These are phyloP conservation scores for Aspergillus campestris DNA, from an alignment of 495 filamentous ascomycete species.

Conservation along the genomic window DNA sequence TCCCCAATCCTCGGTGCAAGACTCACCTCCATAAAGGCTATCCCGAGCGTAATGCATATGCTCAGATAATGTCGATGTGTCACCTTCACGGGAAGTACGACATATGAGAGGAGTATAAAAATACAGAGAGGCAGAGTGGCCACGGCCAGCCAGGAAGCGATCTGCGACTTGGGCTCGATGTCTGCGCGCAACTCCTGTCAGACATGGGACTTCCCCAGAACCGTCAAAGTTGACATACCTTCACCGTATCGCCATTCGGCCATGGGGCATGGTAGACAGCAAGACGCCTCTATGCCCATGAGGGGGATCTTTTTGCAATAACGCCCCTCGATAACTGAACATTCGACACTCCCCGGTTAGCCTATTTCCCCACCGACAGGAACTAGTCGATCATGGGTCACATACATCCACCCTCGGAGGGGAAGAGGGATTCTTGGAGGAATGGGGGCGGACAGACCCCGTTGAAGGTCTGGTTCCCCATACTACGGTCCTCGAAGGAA, in stretches of 20 bases:
- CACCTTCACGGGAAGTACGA: constrained; percentile 76
- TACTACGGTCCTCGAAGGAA: constrained; percentile 11
- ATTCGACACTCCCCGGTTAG: constrained; percentile 1
- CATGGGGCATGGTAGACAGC: constrained; percentile 87
- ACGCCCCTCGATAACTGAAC: constrained; percentile 59
- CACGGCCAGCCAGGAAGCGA: constrained; percentile 74
- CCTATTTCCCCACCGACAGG: background rate
- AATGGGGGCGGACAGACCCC: constrained; percentile 59
- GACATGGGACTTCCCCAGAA: too few species aligned
- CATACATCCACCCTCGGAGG: constrained; percentile 56
- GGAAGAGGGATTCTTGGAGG: constrained; percentile 50
- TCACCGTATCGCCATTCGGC: constrained; percentile 79
- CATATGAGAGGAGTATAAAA: constrained; percentile 76
- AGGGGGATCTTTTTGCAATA: constrained; percentile 48
- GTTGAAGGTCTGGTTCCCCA: constrained; percentile 18
- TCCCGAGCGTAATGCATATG: constrained; percentile 68
- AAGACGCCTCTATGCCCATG: constrained; percentile 37
- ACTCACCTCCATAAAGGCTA: constrained; percentile 71
- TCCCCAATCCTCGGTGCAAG: background rate
- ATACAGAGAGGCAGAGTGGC: constrained; percentile 59
- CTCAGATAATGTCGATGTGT: constrained; percentile 90
- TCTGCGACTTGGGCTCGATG: constrained; percentile 36
- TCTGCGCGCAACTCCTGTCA: too few species aligned
- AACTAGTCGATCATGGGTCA: background rate
- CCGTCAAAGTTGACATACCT: constrained; percentile 38